Conservation (phyloP, 768 basidiomycete genomes). For the Fistulinella prunicolor region DNA sequence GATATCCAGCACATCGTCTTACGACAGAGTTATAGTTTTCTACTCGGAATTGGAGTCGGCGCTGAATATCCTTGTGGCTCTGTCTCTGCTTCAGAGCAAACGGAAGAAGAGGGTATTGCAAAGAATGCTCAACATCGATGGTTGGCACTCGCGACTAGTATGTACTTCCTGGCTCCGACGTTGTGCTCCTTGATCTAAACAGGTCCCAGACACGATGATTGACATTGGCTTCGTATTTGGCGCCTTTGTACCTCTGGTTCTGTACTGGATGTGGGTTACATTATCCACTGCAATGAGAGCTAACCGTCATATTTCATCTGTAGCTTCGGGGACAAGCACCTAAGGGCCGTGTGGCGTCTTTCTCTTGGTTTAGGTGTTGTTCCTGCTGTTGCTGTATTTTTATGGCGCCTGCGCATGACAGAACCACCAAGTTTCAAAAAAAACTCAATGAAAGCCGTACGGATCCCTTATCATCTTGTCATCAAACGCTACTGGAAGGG, state of each 20-base stretch:
- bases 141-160: conserved; percentile 89
- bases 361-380: conserved; percentile 82
- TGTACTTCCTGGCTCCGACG: conserved; percentile 18
- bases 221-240: conserved; percentile 79
- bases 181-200: background rate
- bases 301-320: background rate
- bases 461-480: conserved; percentile 74
- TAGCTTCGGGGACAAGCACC: conserved; percentile 75
- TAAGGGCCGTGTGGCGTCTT: conserved; percentile 83
- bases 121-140: conserved; percentile 83
- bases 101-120: conserved; percentile 74
- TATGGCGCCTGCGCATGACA: conserved; percentile 85
- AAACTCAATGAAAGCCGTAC: conserved; percentile 73
- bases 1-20: background rate
- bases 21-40: conserved; percentile 49
- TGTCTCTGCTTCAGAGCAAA: conserved; percentile 85
- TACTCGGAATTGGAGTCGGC: conserved; percentile 85
- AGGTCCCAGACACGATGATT: conserved; percentile 69
- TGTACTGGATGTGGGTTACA: conserved; percentile 78
- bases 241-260: conserved; percentile 78
- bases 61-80: conserved; percentile 91
- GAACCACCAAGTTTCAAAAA: conserved; percentile 73
- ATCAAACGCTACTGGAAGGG: conserved; percentile 76
- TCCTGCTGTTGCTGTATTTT: conserved; percentile 76
- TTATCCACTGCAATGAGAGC: background rate